A percentile compares a stretch with the other conserved stretches of the same genome.
These are phyloP conservation scores for Cinchona pubescens DNA, from an alignment of 257 asterid species.

Conservation along the genomic window DNA sequence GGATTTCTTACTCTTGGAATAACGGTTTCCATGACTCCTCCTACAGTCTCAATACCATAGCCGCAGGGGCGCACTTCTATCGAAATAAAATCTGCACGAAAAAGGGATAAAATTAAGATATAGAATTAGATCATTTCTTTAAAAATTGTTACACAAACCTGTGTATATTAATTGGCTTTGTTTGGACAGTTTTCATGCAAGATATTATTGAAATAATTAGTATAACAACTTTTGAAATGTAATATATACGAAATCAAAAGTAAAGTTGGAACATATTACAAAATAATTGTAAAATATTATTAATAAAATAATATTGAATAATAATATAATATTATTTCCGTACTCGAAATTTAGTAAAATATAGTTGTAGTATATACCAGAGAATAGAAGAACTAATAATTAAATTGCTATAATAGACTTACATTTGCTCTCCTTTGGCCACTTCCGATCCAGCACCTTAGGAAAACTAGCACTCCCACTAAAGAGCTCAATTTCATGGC, in stretches of 20 bases:
- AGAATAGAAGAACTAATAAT: no score
- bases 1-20: conserved; percentile 26
- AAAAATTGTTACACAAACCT: neutral
- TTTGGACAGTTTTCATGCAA: conserved; percentile 24
- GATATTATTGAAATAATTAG: no score
- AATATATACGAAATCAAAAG: no score
- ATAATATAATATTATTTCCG: no score
- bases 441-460: conserved; percentile 35
- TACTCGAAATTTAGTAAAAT: no score
- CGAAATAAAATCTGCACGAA: conserved; percentile 10
- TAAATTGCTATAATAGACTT: no score
- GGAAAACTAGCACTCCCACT: conserved; percentile 36
- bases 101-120: no score
- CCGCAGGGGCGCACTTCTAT: conserved; percentile 27
- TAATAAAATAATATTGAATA: no score
- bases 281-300: no score
- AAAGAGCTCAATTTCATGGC: conserved; percentile 28
- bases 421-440: conserved; percentile 31
- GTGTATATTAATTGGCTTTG: neutral
- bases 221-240: no score
- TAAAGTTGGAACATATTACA: no score
- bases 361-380: no score
- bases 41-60: conserved; percentile 27
- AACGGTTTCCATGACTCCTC: conserved; percentile 30
- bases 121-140: neutral